Conservation (phyloP, 495 filamentous ascomycete species). For the Pseudevernia furfuracea region DNA sequence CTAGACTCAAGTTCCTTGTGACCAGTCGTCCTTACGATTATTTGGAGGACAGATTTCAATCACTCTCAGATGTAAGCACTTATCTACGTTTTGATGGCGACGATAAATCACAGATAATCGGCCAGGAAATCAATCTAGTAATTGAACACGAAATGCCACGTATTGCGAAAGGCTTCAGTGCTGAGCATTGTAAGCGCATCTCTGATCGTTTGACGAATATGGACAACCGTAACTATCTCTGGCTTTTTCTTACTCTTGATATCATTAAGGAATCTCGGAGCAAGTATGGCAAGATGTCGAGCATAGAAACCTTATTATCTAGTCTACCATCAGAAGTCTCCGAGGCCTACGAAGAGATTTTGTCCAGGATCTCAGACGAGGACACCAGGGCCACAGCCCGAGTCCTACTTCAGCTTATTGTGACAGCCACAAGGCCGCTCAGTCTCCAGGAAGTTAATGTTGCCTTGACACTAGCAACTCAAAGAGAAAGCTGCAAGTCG, state of each 20-base stretch:
- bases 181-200: conserved; percentile 17
- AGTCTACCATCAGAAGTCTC: conserved; percentile 29
- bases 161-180: conserved; percentile 20
- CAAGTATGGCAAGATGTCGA: conserved; percentile 15
- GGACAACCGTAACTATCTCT: conserved; percentile 42
- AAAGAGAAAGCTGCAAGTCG: conserved; percentile 16
- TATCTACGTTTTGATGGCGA: conserved; percentile 32
- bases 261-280: conserved; percentile 27
- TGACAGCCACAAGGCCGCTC: conserved; percentile 33
- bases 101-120: conserved; percentile 28
- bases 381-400: conserved; percentile 15
- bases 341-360: conserved; percentile 33
- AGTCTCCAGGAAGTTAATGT: conserved; percentile 34
- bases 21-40: conserved; percentile 41
- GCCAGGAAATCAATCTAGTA: conserved; percentile 35
- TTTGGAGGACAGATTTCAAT: conserved; percentile 28
- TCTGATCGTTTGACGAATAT: conserved; percentile 30
- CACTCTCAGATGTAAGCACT: conserved; percentile 25
- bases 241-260: conserved; percentile 36
- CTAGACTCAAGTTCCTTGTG: conserved; percentile 35
- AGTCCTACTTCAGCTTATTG: conserved; percentile 35
- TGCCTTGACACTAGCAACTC: conserved; percentile 32
- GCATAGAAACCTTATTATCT: conserved; percentile 26
- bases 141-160: conserved; percentile 30
- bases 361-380: conserved; percentile 24